Evolutionary conservation across 2,329 filamentous ascomycete species (phyloP), one percentile per base, ranked within the genome.

Genomic region (Myriosclerotinia curreyana): DNA sequence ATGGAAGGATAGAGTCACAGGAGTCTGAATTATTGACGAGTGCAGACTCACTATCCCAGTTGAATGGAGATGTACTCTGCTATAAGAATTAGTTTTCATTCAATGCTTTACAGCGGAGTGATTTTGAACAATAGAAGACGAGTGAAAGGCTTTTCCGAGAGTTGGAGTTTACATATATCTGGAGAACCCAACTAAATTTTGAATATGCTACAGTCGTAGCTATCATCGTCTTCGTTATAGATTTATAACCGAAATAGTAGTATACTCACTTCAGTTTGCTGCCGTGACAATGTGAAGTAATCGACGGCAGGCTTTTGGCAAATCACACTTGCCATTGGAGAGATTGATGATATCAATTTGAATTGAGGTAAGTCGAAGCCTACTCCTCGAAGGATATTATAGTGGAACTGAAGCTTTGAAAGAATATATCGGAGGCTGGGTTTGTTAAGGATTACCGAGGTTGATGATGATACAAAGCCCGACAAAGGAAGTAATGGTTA

Each of bases 1-100:
- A 71, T 55, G 71, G 63, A 50, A 72, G 62, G 17, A 67, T 67
- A 15, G 71, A 73, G 50, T 71, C 69, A 64, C 69, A 69, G 49
- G 70, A 71, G 60, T 73, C 71, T 14, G 70, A 69, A 40, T 63
- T 67, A 42, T 64, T 64, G 46, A 66, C 38, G 25, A 68, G 52
- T 44, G 66, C 64, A 53, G 70, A 54, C 50, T 64, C 61, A 59
- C 69, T 69, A 42, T 71, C 69, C 70, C 69, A 72, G 52, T 61
- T 53, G 31, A 64, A 67, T 31, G 61, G 48, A 22, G 69, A 67
- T 40, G 63, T 65, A 52, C 66, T 65, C 42, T 62, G 53, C 53
- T 58, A 50, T 50, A 49, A 44, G 7, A 50, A 34, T 9, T 28
- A 14, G 9, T 34, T 40, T 48, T 51, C 49, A 59, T 42, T 48